Evolutionary conservation across 176 grass and related monocot species (phyloP).

Genomic region (Rhipidocladum racemiflorum): DNA sequence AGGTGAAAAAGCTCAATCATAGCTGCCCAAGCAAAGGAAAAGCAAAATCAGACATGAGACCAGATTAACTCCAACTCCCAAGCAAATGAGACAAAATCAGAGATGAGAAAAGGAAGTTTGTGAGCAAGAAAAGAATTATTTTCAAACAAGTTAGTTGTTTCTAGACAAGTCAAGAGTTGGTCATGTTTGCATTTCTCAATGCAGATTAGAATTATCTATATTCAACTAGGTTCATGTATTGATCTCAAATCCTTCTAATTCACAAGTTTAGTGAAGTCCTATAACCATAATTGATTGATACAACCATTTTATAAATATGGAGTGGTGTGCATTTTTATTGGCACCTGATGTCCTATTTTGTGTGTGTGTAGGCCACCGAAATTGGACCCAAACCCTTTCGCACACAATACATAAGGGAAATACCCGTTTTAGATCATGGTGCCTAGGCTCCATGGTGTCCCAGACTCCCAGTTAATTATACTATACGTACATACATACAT

Average conservation of each 20-base stretch:
- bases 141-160: background rate
- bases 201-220: background rate
- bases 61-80: background rate
- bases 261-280: background rate
- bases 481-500: too few species aligned
- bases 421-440: too few species aligned
- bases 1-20: conserved; percentile 99
- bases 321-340: background rate
- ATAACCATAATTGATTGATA: background rate
- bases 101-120: background rate
- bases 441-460: too few species aligned
- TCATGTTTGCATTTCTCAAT: background rate
- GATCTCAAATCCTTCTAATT: background rate
- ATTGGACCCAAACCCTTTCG: too few species aligned
- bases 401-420: too few species aligned
- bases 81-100: background rate
- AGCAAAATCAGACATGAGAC: conserved; percentile 21
- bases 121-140: background rate
- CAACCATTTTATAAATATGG: background rate
- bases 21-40: conserved; percentile 54
- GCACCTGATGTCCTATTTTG: background rate
- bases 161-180: background rate
- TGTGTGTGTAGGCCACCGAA: too few species aligned
- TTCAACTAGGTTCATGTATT: background rate
- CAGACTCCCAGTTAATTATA: too few species aligned